phyloP scores from a whole-genome alignment of 1,284 basidiomycete genomes.

The Sphaerobolus stellatus region DNA sequence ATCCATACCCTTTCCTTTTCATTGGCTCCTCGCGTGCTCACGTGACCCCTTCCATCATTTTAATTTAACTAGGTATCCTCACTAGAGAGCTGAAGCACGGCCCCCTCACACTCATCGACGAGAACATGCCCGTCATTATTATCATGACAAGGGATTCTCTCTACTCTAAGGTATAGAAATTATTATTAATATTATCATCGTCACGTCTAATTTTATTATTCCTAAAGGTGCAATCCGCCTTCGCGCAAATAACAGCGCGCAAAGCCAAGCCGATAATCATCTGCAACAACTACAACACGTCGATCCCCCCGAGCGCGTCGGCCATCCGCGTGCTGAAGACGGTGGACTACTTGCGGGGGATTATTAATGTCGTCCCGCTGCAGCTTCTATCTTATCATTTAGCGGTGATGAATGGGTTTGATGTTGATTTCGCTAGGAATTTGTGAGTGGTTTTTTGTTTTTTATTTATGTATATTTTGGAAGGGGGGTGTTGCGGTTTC shows the following conservation, averaged over 20 bases:
- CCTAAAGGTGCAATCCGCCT: constrained; percentile 78
- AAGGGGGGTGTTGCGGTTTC: no score
- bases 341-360: constrained; percentile 92
- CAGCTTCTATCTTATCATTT: constrained; percentile 97
- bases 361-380: constrained; percentile 95
- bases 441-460: constrained; percentile 52
- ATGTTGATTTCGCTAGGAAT: constrained; percentile 99
- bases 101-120: constrained; percentile 95
- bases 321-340: constrained; percentile 93
- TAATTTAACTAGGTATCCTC: constrained; percentile 61
- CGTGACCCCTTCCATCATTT: background rate
- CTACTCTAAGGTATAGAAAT: constrained; percentile 73
- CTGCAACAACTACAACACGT: constrained; percentile 92
- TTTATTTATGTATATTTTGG: constrained; percentile 9
- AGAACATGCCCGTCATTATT: constrained; percentile 98
- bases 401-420: constrained; percentile 92
- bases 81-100: constrained; percentile 99
- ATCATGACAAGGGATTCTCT: constrained; percentile 99
- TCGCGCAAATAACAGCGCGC: constrained; percentile 94
- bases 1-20: no score
- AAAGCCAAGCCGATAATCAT: constrained; percentile 96
- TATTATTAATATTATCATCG: background rate
- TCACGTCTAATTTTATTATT: background rate
- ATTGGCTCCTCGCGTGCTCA: background rate
- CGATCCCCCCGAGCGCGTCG: constrained; percentile 73